A percentile compares a stretch with the other conserved stretches of the same genome.
These are phyloP conservation scores for Coelastrella sp. DNA, from an alignment of 139 green algal genomes.

Conservation along the genomic window DNA sequence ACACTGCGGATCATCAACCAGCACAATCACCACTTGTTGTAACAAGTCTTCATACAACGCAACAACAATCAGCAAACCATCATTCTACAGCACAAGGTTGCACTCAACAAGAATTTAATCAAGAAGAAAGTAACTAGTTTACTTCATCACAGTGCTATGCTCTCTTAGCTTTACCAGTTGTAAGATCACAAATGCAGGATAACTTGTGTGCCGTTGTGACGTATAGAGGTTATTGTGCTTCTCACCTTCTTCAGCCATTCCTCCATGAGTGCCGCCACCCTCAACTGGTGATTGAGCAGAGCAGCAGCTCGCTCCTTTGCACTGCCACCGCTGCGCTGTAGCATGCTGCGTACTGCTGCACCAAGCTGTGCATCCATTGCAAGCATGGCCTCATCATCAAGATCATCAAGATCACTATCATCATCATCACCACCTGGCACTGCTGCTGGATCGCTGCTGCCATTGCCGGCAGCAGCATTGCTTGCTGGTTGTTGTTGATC, in stretches of 20 bases:
- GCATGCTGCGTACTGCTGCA: slow-evolving; percentile 44
- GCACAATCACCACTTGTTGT: not conserved
- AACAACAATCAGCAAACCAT: not conserved
- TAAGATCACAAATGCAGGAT: no score
- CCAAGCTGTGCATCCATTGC: slow-evolving; percentile 79
- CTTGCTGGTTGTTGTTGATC: not conserved
- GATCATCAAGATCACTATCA: not conserved
- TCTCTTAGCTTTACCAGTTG: no score
- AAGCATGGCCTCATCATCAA: slow-evolving; percentile 83
- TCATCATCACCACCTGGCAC: slow-evolving; percentile 58
- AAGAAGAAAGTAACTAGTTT: no score
- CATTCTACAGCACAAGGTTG: no score
- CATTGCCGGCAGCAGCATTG: no score
- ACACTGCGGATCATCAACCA: slow-evolving; percentile 41
- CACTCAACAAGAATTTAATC: no score
- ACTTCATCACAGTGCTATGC: no score
- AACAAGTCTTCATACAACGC: not conserved
- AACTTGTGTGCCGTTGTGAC: no score
- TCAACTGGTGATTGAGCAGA: slow-evolving; percentile 75
- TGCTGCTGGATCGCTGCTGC: slow-evolving; percentile 3
- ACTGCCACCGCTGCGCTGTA: slow-evolving; percentile 26
- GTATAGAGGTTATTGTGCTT: no score
- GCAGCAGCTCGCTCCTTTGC: slow-evolving; percentile 57
- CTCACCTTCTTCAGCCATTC: slow-evolving; percentile 72
- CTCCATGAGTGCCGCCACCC: slow-evolving; percentile 77